Evolutionary conservation across 1,284 basidiomycete genomes (phyloP), one percentile per base, ranked within the genome.

Genomic region (Ganoderma lucidum): DNA sequence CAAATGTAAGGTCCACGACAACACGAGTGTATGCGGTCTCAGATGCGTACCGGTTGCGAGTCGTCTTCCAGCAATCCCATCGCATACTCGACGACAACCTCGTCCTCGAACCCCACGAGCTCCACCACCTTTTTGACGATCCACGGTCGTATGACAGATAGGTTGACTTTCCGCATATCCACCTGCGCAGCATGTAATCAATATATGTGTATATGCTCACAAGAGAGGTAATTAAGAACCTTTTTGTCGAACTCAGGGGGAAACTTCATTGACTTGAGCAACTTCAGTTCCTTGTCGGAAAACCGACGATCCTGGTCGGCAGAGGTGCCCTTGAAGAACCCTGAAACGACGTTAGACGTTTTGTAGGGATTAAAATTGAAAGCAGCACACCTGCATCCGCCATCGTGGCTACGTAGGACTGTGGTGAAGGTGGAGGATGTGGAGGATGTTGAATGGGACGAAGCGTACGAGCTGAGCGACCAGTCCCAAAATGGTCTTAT

Each of bases 71-170:
- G 83, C 58, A 98, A 86, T 28, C 95, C 95, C 88, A 95, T 94
- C 19, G 96, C 95, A 79, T 98, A 99, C 80, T 99, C 97, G 35
- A 98, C 92, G 39, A 99, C 93, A 48, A 99, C 93, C 78, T 99
- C 97, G 80, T 99, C 97, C 78, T 99, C 97, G 63, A 99, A 91
- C 6, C 96, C 96, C 48, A 97, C 89, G 30, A 98, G 87, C 75
- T 96, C 93, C 5, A 93, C 89, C 66, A 98, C 90, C 78, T 95
- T 95, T 82, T 95, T 95, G 5, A 95, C 92, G 69, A 98, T 93
- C 97, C 97, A 99, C 2, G 96, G 95, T 66, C 94, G 86, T 78
- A 98, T 93, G 74, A 97, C 94, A 41, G 87, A 85, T 71, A 96
- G 79, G 80, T 98, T 97, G 70, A 99, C 96, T 85, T 98, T 98